Conservation (phyloP, 306 rosid genomes). For the Vachellia pachyceras region DNA sequence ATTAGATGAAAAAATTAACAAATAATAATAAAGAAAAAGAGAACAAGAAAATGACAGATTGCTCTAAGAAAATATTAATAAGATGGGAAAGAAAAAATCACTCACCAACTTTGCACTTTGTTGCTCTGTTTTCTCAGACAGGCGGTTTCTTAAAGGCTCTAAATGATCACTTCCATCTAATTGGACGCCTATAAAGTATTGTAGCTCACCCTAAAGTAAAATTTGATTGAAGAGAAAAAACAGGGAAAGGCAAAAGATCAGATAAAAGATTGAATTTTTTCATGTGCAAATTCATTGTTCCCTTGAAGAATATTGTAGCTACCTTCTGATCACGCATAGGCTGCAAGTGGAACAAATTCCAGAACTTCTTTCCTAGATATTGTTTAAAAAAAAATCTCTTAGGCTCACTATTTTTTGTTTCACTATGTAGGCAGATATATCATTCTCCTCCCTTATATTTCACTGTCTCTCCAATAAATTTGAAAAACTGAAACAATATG, state of each 20-base stretch:
- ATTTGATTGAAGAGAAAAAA: conserved; percentile 12
- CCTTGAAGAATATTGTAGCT: conserved; percentile 28
- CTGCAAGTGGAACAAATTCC: conserved; percentile 96
- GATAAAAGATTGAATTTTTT: conserved; percentile 15
- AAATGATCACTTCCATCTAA: conserved; percentile 91
- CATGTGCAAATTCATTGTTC: conserved; percentile 7
- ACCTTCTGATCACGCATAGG: conserved; percentile 97
- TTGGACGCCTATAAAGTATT: conserved; percentile 96
- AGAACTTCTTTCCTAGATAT: conserved; percentile 82
- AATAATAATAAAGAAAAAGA: neutral
- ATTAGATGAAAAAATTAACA: neutral
- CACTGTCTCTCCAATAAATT: conserved; percentile 8
- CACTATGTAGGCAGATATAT: neutral
- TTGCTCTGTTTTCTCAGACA: conserved; percentile 67
- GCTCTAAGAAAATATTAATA: neutral
- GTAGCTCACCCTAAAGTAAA: conserved; percentile 83
- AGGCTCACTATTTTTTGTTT: neutral
- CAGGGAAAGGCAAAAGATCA: conserved; percentile 3
- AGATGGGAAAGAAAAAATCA: conserved; percentile 12
- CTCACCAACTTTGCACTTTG: conserved; percentile 75
- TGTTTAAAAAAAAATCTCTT: conserved; percentile 24
- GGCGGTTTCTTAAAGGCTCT: conserved; percentile 67
- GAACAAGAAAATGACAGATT: neutral
- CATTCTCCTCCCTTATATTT: neutral
- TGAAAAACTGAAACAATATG: conserved; percentile 23